phyloP scores from a whole-genome alignment of 345 rosid genomes.

The Sonneratia caseolaris region DNA sequence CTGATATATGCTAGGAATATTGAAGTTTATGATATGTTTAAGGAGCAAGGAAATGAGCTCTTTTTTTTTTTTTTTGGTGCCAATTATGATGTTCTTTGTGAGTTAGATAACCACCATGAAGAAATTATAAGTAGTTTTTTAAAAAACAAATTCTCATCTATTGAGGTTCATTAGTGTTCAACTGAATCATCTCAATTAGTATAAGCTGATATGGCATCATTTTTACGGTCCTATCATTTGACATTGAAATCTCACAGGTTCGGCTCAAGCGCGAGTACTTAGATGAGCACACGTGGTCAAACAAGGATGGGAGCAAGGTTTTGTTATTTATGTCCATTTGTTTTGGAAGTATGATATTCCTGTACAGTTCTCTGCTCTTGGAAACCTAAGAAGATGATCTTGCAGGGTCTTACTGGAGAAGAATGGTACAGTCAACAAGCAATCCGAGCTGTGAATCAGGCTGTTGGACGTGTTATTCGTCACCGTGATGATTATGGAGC shows the following conservation, averaged over 20 bases:
- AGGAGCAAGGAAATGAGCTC: neutral
- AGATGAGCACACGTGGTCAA: slow-evolving; percentile 40
- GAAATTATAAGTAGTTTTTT: neutral
- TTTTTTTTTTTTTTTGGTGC: neutral
- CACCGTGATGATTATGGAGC: slow-evolving; percentile 93
- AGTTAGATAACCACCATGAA: neutral
- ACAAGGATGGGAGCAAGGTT: slow-evolving; percentile 39
- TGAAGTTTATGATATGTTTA: neutral
- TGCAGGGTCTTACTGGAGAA: slow-evolving; percentile 52
- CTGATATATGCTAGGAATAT: neutral
- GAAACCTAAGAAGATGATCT: slow-evolving; percentile 18
- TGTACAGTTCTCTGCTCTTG: neutral
- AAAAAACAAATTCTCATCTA: neutral
- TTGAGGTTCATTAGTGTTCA: neutral
- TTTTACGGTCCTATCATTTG: neutral
- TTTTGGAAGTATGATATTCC: neutral
- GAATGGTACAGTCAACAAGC: slow-evolving; percentile 93
- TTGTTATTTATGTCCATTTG: slow-evolving; percentile 10
- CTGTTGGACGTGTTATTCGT: slow-evolving; percentile 94
- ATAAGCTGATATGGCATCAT: neutral
- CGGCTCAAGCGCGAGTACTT: slow-evolving; percentile 81
- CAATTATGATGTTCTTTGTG: neutral
- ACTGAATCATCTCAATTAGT: neutral
- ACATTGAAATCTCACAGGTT: slow-evolving; percentile 38
- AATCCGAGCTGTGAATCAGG: slow-evolving; percentile 90